These are phyloP conservation scores for Auriscalpium vulgare DNA, from an alignment of 768 basidiomycete genomes.

Conservation along the genomic window DNA sequence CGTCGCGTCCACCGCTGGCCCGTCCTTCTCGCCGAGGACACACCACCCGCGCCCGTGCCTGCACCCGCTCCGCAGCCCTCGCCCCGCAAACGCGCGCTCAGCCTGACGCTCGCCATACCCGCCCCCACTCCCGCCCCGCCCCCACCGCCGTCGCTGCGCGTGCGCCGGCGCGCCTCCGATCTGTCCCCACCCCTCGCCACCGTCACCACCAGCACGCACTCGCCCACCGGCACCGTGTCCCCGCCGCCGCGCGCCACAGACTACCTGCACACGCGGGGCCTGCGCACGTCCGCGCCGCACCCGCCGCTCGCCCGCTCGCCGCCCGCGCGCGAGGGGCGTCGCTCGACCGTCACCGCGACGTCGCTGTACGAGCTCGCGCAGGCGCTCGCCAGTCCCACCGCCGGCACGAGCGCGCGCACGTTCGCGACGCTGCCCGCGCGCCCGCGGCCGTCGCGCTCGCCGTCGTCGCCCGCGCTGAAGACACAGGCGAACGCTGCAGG, in stretches of 20 bases:
- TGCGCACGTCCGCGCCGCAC: slow-evolving; percentile 1
- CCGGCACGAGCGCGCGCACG: neutral
- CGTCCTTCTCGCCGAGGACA: slow-evolving; percentile 39
- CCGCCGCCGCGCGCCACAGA: slow-evolving; percentile 9
- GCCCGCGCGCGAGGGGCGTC: slow-evolving; percentile 1
- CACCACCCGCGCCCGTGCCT: neutral
- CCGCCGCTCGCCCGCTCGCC: neutral
- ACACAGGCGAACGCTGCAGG: slow-evolving; percentile 19
- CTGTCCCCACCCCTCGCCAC: neutral
- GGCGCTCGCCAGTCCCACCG: slow-evolving; percentile 1
- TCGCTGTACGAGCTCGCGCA: slow-evolving; percentile 15
- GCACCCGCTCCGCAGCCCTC: slow-evolving; percentile 10
- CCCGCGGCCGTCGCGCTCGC: slow-evolving; percentile 46
- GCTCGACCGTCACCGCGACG: slow-evolving; percentile 4
- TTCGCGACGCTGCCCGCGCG: slow-evolving; percentile 20
- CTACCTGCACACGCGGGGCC: slow-evolving; percentile 4
- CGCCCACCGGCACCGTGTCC: slow-evolving; percentile 8
- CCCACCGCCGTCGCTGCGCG: neutral
- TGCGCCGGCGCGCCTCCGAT: slow-evolving; percentile 10
- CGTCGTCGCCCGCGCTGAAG: slow-evolving; percentile 42
- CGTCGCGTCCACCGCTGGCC: slow-evolving; percentile 93
- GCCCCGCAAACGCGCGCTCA: slow-evolving; percentile 14
- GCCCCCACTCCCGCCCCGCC: neutral
- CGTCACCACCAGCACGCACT: neutral
- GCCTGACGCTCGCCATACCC: slow-evolving; percentile 4